Evolutionary conservation across 768 basidiomycete species (phyloP).

Genomic region (Tubosaeta sp.): DNA sequence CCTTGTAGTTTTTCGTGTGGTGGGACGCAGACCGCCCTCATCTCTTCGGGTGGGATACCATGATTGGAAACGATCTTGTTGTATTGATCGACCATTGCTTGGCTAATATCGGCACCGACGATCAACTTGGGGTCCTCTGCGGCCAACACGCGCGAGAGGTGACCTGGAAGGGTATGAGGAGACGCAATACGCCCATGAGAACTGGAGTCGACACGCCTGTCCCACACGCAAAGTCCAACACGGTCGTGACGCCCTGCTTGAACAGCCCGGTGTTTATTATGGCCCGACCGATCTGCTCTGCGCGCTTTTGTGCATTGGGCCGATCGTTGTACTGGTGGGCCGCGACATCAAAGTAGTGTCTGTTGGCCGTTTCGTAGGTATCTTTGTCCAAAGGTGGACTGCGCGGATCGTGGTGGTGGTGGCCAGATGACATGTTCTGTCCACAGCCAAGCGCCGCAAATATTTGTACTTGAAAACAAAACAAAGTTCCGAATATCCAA

Average conservation of each 20-base stretch:
- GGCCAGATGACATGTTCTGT: neutral
- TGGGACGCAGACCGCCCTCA: conserved; percentile 51
- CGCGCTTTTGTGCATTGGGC: conserved; percentile 16
- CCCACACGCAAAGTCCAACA: conserved; percentile 77
- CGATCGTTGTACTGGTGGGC: conserved; percentile 25
- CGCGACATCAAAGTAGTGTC: conserved; percentile 21
- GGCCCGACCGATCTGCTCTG: conserved; percentile 21
- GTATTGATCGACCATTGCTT: conserved; percentile 62
- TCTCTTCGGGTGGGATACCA: conserved; percentile 60
- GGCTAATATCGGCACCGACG: conserved; percentile 74
- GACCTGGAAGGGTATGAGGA: conserved; percentile 37
- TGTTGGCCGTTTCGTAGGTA: conserved; percentile 23
- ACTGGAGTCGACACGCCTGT: conserved; percentile 35
- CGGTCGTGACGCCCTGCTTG: conserved; percentile 48
- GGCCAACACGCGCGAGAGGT: conserved; percentile 58
- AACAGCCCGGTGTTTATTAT: conserved; percentile 43
- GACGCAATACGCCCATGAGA: neutral
- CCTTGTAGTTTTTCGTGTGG: conserved; percentile 45
- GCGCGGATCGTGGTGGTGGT: neutral
- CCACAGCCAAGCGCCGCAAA: neutral
- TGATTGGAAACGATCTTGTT: conserved; percentile 55
- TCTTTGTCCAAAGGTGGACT: neutral
- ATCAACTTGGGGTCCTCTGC: conserved; percentile 57
- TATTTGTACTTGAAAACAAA: neutral
- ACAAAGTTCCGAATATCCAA: neutral